A percentile compares a stretch with the other conserved stretches of the same genome.
Conservation (phyloP, 306 rosid genomes). For the Medicago ruthenica region DNA sequence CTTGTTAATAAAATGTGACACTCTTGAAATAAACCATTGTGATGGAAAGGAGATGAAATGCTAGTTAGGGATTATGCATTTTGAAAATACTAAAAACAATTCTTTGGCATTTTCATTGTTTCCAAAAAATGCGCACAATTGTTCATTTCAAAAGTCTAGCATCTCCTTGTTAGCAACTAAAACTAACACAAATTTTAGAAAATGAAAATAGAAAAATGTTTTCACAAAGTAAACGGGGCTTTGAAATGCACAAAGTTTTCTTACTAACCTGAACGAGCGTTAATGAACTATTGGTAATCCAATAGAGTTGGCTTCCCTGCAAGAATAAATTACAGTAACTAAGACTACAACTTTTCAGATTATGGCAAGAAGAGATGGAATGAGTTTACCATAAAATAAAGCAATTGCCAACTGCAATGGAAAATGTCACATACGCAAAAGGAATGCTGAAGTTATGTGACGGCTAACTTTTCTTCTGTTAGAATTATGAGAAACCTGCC, state of each 20-base stretch:
- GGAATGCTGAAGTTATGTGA: slow-evolving; percentile 17
- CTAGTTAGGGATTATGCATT: too few species aligned
- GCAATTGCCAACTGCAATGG: slow-evolving; percentile 32
- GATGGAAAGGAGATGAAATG: too few species aligned
- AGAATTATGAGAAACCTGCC: background rate
- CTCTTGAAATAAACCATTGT: too few species aligned
- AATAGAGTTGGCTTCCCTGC: slow-evolving; percentile 94
- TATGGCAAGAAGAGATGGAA: slow-evolving; percentile 37
- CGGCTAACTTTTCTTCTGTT: slow-evolving; percentile 4
- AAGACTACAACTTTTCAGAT: slow-evolving; percentile 32
- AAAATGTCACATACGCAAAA: slow-evolving; percentile 30
- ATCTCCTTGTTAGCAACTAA: too few species aligned
- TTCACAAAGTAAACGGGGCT: too few species aligned
- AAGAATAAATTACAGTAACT: slow-evolving; percentile 42
- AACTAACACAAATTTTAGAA: too few species aligned
- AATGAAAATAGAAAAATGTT: too few species aligned
- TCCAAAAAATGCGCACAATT: too few species aligned
- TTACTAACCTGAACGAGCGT: slow-evolving; percentile 68
- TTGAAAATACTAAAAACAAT: too few species aligned
- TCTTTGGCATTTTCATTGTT: too few species aligned
- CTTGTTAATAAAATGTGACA: too few species aligned
- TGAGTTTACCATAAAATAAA: slow-evolving; percentile 36
- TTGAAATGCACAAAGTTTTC: slow-evolving; percentile 4
- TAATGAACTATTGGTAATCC: slow-evolving; percentile 82
- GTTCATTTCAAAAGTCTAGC: too few species aligned